A percentile compares a stretch with the other conserved stretches of the same genome.
These are phyloP conservation scores for Chaetomiaceae sp. DNA, from an alignment of 2,329 filamentous ascomycete species.

Conservation along the genomic window DNA sequence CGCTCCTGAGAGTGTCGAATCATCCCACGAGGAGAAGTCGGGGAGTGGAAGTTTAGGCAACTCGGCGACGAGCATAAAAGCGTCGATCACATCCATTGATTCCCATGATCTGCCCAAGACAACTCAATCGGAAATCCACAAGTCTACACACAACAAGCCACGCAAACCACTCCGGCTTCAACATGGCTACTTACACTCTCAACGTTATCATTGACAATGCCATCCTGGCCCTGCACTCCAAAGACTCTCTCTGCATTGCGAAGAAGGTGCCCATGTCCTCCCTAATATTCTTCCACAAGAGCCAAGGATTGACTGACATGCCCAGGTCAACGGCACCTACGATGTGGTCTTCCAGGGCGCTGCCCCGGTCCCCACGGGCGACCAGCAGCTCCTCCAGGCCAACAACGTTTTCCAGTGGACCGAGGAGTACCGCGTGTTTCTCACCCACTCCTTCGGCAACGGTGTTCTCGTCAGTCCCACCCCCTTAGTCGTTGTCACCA, in stretches of 20 bases:
- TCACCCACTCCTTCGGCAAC: not conserved
- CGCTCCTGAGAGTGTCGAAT: too few species aligned
- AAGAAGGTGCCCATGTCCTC: too few species aligned
- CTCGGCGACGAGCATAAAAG: not conserved
- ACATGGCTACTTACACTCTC: not conserved
- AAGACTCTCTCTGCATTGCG: conserved; percentile 1
- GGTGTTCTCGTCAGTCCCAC: not conserved
- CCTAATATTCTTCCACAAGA: too few species aligned
- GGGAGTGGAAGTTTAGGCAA: too few species aligned
- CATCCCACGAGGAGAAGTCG: too few species aligned
- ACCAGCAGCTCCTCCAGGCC: not conserved
- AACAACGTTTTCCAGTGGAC: conserved; percentile 1
- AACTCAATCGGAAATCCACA: not conserved
- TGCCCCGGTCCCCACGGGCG: not conserved
- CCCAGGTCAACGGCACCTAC: not conserved
- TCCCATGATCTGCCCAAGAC: not conserved
- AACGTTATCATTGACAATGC: not conserved
- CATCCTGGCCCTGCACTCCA: not conserved
- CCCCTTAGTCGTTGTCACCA: too few species aligned
- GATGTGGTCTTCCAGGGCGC: conserved; percentile 1
- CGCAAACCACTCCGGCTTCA: not conserved
- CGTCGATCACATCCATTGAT: not conserved
- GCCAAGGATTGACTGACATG: too few species aligned
- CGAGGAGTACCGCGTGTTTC: not conserved
- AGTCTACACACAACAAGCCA: not conserved